Base-by-base conservation (phyloP, 441 rosid species). In the Pelargonium fulgidum region DNA sequence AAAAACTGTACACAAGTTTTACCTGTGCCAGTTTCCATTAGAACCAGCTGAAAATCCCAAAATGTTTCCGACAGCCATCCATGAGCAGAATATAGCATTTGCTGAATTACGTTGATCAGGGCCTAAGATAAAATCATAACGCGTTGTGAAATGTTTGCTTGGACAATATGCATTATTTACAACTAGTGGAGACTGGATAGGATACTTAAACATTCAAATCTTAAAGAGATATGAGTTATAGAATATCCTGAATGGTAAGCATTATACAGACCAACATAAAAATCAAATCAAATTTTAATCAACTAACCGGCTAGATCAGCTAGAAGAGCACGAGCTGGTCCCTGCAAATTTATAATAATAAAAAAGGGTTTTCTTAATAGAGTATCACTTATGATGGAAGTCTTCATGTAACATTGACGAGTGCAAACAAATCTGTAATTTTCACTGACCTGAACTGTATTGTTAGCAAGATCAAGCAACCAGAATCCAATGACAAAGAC, bases 41-140 rank as follows among this genome's bases (percentile, higher is more conserved):
- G 98, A 88, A 79, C 96, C 98, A 14, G 97, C 92, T 64, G 99
- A 93, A 87, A 91, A 93, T 73, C 99, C 99, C 70, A 93, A 84
- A 66, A 93, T 84, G 76, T 91, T 93, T 70, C 97, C 97, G 71
- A 91, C 89, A 74, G 97, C 97, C 97, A 93, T 91, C 97, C 99
- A 91, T 11, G 85, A 82, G 77, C 97, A 90, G 82, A 93, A 93
- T 62, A 93, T 79, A 77, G 99, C 96, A 81, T 93, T 93, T 73
- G 97, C 86, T 62, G 89, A 79, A 82, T 91, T 93, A 62, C 85
- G 88, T 85, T 93, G 97, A 74, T 93, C 96, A 72, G 96, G 90
- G 80, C 96, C 99, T 91, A 77, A 59, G 65, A 39, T 62, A 77
- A 22, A 68, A 70, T 19, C 56, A 62, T 10, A 54, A 17, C 33